Evolutionary conservation across 108 stramenopile genomes (phyloP).

Genomic region (Licmophora abbreviata): DNA sequence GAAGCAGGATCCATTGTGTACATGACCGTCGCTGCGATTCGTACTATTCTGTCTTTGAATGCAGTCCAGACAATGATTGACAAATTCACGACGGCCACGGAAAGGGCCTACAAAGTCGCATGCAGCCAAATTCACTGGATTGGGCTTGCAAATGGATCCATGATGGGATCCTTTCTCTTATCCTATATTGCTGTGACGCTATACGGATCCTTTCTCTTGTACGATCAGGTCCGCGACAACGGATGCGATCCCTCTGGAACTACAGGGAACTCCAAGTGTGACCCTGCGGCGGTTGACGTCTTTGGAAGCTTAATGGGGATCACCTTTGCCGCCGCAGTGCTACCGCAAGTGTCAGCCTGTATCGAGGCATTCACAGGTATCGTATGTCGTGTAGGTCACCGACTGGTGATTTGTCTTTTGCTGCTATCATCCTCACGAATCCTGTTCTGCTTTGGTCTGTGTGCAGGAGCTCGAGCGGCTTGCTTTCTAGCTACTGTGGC

Average conservation of each 20-base stretch:
- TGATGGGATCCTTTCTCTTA: constrained; percentile 22
- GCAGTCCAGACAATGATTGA: constrained; percentile 28
- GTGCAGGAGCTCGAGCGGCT: constrained; percentile 31
- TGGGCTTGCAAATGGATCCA: constrained; percentile 42
- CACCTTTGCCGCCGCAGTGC: constrained; percentile 26
- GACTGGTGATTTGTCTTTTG: not conserved
- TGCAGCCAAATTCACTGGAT: constrained; percentile 12
- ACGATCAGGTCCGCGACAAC: constrained; percentile 16
- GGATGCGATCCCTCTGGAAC: constrained; percentile 58
- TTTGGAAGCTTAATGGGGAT: constrained; percentile 47
- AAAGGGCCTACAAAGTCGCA: constrained; percentile 27
- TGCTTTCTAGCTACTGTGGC: constrained; percentile 37
- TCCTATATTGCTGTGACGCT: constrained; percentile 22
- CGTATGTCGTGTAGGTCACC: not conserved
- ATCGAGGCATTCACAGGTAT: constrained; percentile 27
- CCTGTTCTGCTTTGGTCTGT: too few species aligned
- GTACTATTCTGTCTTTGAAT: constrained; percentile 52
- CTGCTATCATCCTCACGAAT: not conserved
- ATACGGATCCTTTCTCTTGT: constrained; percentile 40
- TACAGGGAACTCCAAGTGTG: constrained; percentile 22
- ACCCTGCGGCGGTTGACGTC: constrained; percentile 22
- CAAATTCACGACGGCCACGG: constrained; percentile 34
- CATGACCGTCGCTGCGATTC: constrained; percentile 41
- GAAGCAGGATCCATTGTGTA: constrained; percentile 45
- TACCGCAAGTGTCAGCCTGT: constrained; percentile 34